These are phyloP conservation scores for Xylaria palmicola DNA, from an alignment of 495 filamentous ascomycete genomes.

Conservation along the genomic window DNA sequence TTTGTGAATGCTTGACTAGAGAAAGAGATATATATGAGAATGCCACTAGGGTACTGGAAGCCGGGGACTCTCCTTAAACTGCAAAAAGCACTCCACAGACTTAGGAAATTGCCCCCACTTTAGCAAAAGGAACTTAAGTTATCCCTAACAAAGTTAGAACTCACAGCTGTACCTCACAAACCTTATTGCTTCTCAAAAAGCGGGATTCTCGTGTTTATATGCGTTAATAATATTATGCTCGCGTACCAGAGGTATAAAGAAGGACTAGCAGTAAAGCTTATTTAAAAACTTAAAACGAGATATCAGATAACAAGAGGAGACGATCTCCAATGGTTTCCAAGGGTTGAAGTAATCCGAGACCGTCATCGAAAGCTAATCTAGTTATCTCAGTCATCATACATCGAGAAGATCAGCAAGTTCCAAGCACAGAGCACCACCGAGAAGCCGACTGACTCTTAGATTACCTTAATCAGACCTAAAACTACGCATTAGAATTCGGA, in stretches of 20 bases:
- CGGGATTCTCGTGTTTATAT: background rate
- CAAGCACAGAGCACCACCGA: background rate
- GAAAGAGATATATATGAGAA: slow-evolving; percentile 12
- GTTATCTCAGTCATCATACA: background rate
- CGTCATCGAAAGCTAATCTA: background rate
- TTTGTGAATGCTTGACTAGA: slow-evolving; percentile 17
- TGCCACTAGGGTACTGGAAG: slow-evolving; percentile 15
- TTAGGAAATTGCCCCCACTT: slow-evolving; percentile 19
- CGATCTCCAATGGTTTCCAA: background rate
- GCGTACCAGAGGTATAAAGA: background rate
- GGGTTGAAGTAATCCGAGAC: background rate
- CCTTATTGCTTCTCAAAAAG: background rate
- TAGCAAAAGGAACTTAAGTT: slow-evolving; percentile 20
- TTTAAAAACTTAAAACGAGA: background rate
- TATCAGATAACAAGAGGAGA: background rate
- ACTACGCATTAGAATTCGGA: slow-evolving; percentile 7
- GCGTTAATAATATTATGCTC: background rate
- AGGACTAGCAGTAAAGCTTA: background rate
- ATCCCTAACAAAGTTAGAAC: background rate
- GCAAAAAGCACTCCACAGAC: slow-evolving; percentile 18
- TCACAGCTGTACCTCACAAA: background rate
- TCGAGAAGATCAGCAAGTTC: background rate
- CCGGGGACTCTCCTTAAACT: slow-evolving; percentile 3
- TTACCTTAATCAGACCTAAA: slow-evolving; percentile 5
- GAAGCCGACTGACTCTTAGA: slow-evolving; percentile 3